phyloP scores from a whole-genome alignment of 1,284 basidiomycete species.

The Pseudozyma pruni region DNA sequence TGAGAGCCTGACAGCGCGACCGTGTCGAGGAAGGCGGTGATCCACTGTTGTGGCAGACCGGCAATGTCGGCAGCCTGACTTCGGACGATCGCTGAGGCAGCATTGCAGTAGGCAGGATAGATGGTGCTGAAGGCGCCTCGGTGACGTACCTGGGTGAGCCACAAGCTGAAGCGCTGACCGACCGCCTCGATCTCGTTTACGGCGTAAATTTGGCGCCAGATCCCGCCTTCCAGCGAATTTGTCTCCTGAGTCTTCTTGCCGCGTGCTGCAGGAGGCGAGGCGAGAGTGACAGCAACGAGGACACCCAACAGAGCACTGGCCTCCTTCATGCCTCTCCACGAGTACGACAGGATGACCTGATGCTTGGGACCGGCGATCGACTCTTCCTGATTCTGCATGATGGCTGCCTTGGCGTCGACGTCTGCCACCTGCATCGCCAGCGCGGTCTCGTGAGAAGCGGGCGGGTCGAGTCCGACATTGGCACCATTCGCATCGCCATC shows the following conservation, averaged over 20 bases:
- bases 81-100: slow-evolving; percentile 55
- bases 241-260: slow-evolving; percentile 10
- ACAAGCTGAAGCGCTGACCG: slow-evolving; percentile 63
- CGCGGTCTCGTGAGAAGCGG: slow-evolving; percentile 49
- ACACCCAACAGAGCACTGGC: slow-evolving; percentile 65
- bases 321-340: slow-evolving; percentile 68
- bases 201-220: slow-evolving; percentile 35
- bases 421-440: slow-evolving; percentile 54
- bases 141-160: slow-evolving; percentile 67
- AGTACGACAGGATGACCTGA: slow-evolving; percentile 67
- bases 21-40: slow-evolving; percentile 51
- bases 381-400: slow-evolving; percentile 45
- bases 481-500: slow-evolving; percentile 17
- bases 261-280: slow-evolving; percentile 10
- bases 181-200: slow-evolving; percentile 46
- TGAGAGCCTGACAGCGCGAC: slow-evolving; percentile 45
- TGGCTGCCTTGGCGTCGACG: slow-evolving; percentile 36
- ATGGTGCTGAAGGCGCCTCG: slow-evolving; percentile 68
- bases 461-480: slow-evolving; percentile 42
- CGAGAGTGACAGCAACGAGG: slow-evolving; percentile 52
- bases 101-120: slow-evolving; percentile 64
- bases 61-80: slow-evolving; percentile 50
- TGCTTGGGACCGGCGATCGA: slow-evolving; percentile 56
- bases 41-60: slow-evolving; percentile 61
- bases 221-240: background rate